Base-by-base conservation (phyloP, 306 rosid genomes). In the Cucumis melo region DNA sequence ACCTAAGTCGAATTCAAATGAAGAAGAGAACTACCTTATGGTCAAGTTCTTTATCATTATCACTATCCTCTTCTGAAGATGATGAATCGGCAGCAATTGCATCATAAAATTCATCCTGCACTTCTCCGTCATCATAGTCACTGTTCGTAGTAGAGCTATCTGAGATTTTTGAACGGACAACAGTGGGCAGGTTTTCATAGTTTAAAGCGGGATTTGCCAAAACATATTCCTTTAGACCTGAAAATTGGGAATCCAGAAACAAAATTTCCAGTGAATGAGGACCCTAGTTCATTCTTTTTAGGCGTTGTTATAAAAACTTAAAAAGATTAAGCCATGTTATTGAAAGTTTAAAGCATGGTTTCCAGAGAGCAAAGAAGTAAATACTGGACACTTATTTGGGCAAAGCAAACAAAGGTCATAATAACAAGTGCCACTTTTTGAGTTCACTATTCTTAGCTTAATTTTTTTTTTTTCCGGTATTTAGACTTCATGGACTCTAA, bases 141-240 rank as follows among this genome's bases (percentile, higher is more conserved):
- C 85, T 81, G 76, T 6, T 65, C 27, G 90, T 72, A 78, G 83
- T 9, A n/a, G 96, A 85, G 77, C 71, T 78, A 81, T 82, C 79
- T 16, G 90, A 76, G 54, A 77, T 1, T 70, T 90, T 89, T 24
- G 96, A 87, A 78, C 80, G 87, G 82, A 80, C 50, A 81, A 88
- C 60, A 4, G 81, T 82, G 62, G 82, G 67, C 73, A 82, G 76
- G 78, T 82, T 67, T 85, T 88, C 86, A 36, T 74, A 58, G 67
- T 73, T 83, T 73, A 89, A 80, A 62, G 81, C 63, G 3, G 97
- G 98, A 87, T 87, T 91, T 77, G 98, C 96, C 62, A 86, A 93
- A 41, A 91, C 86, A 75, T 90, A 94, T 85, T 94, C 98, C 86
- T 86, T 94, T 74, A 94, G 78, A 83, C 97, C 98, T 94, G 89